A percentile compares a stretch with the other conserved stretches of the same genome.
Evolutionary conservation across 768 basidiomycete genomes (phyloP).

Genomic region (Leucosporidium scottii): DNA sequence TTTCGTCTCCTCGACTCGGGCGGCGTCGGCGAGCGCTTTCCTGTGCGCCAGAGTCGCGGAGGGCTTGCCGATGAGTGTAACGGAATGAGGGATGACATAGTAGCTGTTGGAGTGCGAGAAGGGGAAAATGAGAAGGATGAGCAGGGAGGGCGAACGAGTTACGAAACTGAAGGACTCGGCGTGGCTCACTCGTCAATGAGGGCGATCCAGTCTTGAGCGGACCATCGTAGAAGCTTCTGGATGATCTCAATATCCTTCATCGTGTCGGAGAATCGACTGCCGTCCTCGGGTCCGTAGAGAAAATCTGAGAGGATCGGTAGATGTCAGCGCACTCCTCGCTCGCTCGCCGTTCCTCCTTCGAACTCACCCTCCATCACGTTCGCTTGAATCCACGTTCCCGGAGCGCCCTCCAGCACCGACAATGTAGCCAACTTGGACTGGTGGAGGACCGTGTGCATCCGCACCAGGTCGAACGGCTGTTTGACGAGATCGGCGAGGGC

Average conservation of each 20-base stretch:
- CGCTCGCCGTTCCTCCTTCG: too few species aligned
- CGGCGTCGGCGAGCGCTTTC: slow-evolving; percentile 72
- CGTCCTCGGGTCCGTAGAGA: slow-evolving; percentile 78
- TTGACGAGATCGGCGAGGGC: slow-evolving; percentile 62
- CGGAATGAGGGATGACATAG: slow-evolving; percentile 62
- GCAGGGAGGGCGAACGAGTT: background rate
- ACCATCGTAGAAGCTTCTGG: slow-evolving; percentile 61
- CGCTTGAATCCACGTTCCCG: too few species aligned
- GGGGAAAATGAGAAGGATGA: background rate
- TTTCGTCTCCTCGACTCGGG: slow-evolving; percentile 63
- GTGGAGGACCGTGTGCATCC: slow-evolving; percentile 76
- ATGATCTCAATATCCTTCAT: slow-evolving; percentile 76
- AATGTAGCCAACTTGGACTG: slow-evolving; percentile 55
- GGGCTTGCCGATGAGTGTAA: slow-evolving; percentile 76
- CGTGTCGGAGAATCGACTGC: slow-evolving; percentile 62
- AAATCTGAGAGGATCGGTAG: background rate
- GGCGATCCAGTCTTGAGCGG: slow-evolving; percentile 64
- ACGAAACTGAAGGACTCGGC: background rate
- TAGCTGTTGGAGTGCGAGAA: slow-evolving; percentile 51
- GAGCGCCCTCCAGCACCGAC: too few species aligned
- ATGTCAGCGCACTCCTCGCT: slow-evolving; percentile 47
- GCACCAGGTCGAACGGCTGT: slow-evolving; percentile 75
- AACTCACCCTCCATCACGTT: too few species aligned
- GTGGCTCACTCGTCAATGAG: slow-evolving; percentile 62
- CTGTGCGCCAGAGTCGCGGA: slow-evolving; percentile 73